Evolutionary conservation across 257 asterid species (phyloP).

Genomic region (Marsdenia floribunda): DNA sequence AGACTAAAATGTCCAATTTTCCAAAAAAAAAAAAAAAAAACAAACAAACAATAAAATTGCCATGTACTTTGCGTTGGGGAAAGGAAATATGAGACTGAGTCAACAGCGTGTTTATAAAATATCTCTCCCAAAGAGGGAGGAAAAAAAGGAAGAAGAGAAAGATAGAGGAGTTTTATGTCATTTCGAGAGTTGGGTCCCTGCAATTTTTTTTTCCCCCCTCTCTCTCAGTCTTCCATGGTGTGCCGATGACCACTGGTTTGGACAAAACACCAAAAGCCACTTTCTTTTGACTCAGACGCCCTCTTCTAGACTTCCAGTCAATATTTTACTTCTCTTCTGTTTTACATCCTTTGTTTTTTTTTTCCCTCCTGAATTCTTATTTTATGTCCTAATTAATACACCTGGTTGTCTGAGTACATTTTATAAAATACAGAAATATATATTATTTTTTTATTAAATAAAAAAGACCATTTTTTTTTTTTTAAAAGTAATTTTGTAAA

Average conservation of each 20-base stretch:
- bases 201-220: too few species aligned
- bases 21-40: too few species aligned
- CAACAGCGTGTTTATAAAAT: conserved; percentile 10
- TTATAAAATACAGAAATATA: too few species aligned
- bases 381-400: neutral
- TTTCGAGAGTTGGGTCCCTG: too few species aligned
- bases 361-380: neutral
- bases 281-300: neutral
- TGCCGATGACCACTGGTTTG: conserved; percentile 26
- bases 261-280: neutral
- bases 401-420: neutral
- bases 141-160: neutral
- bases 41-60: too few species aligned
- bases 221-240: conserved; percentile 27
- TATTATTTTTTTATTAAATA: too few species aligned
- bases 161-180: neutral
- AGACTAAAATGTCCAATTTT: too few species aligned
- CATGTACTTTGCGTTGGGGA: neutral
- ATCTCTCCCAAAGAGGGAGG: neutral
- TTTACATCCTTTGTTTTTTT: neutral
- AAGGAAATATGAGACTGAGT: neutral
- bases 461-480: too few species aligned
- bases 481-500: too few species aligned
- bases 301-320: conserved; percentile 5
- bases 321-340: conserved; percentile 2